A percentile compares a stretch with the other conserved stretches of the same genome.
phyloP scores from a whole-genome alignment of 192 early-diverging fungal genomes.

The Entophlyctis helioformis region DNA sequence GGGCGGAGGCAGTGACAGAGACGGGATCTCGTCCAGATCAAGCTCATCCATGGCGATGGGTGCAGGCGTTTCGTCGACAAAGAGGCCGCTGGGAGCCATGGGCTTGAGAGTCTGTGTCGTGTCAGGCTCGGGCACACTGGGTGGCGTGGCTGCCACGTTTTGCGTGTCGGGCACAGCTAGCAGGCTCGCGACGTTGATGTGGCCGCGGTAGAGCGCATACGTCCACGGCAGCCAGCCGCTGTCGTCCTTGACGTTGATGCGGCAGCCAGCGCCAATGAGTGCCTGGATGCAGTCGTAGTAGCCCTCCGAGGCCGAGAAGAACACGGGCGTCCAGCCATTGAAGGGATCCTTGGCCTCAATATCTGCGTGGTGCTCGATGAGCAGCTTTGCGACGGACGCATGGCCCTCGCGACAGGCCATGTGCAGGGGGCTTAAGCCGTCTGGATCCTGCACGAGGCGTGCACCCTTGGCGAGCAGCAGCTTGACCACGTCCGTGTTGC shows the following conservation, averaged over 20 bases:
- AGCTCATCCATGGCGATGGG: constrained; percentile 34
- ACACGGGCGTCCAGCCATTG: constrained; percentile 93
- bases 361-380: constrained; percentile 61
- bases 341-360: constrained; percentile 80
- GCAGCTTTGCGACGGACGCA: constrained; percentile 49
- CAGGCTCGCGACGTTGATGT: constrained; percentile 30
- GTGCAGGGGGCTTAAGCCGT: constrained; percentile 83
- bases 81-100: constrained; percentile 33
- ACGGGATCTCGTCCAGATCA: constrained; percentile 85
- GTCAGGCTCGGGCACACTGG: not conserved
- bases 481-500: constrained; percentile 73
- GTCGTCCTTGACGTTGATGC: constrained; percentile 69
- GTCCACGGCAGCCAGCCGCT: constrained; percentile 70
- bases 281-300: constrained; percentile 68
- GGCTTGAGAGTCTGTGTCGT: not conserved
- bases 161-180: constrained; percentile 12
- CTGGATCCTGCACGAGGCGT: constrained; percentile 57
- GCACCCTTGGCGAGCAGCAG: constrained; percentile 69
- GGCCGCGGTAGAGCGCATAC: constrained; percentile 56
- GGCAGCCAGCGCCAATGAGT: constrained; percentile 65
- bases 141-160: not conserved
- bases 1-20: constrained; percentile 88
- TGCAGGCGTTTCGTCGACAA: constrained; percentile 11
- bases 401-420: constrained; percentile 78
- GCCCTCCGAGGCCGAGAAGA: constrained; percentile 88